Evolutionary conservation across 177 flowering plant genomes (phyloP).

Genomic region (Vitis hybrid): DNA sequence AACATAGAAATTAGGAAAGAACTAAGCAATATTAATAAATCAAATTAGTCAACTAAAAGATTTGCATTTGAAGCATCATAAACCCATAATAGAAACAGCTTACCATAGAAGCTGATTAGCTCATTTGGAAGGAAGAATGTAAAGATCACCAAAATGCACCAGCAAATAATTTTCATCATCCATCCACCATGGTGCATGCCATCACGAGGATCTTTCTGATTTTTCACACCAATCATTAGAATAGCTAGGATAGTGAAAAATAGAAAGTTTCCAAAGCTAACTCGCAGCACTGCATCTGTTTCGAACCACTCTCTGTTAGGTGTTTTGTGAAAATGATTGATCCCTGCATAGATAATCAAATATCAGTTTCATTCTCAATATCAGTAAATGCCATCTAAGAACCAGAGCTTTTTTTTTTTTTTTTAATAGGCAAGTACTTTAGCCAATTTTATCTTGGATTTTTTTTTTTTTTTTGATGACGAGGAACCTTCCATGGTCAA

Average conservation of each 20-base stretch:
- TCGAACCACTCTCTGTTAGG: constrained; percentile 94
- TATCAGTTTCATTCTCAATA: constrained; percentile 2
- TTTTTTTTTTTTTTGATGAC: too few relatives aligned
- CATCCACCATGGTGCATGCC: constrained; percentile 96
- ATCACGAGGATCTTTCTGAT: constrained; percentile 94
- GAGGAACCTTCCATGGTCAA: too few relatives aligned
- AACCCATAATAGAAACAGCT: constrained; percentile 13
- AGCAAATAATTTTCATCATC: constrained; percentile 85
- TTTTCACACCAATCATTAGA: constrained; percentile 91
- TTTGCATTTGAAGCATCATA: too few relatives aligned
- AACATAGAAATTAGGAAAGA: too few relatives aligned
- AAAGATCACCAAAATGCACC: constrained; percentile 82
- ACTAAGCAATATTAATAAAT: too few relatives aligned
- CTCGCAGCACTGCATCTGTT: constrained; percentile 98
- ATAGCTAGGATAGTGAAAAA: constrained; percentile 80
- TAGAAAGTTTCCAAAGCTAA: constrained; percentile 93
- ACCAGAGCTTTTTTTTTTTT: constrained; percentile 23
- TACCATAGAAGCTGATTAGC: constrained; percentile 87
- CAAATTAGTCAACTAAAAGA: too few relatives aligned
- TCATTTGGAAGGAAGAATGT: constrained; percentile 96
- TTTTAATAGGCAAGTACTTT: too few relatives aligned
- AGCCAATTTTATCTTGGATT: too few relatives aligned
- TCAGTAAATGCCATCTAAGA: background rate
- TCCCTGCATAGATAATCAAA: constrained; percentile 57
- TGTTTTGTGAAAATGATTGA: constrained; percentile 82